Base-by-base conservation (phyloP, 805 yeast genomes). In the Candida yuanshanica region DNA sequence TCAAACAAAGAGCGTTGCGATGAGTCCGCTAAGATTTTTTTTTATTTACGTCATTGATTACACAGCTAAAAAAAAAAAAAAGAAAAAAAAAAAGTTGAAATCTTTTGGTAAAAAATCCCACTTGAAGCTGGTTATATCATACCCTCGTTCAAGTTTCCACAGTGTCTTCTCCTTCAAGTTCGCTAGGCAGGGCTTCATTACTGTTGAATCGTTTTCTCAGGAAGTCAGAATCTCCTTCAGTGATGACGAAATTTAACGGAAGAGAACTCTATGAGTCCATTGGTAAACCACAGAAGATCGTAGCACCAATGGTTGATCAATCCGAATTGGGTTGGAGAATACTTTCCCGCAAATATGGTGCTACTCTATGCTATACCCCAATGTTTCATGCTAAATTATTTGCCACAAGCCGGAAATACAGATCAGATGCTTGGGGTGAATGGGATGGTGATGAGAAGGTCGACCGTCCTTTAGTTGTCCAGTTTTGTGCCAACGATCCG, bases 291-390 rank as follows among this genome's bases (percentile, higher is more conserved):
- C 75, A 70, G 37, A 86, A 83, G 48, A 81, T 93, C 20, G 93
- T 93, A 17, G 99, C 98, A 4, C 99, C 99, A 2, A 91, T 93
- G 97, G 99, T 93, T 16, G 99, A 93, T 61, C 97, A 89, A 51
- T 81, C 91, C 4, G 99, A 93, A 57, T 70, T 93, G 16, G 98
- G 95, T 2, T 93, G 98, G 98, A 72, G 99, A 49, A 74, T 86
- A 14, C 66, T 93, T 13, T 84, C 95, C 4, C 72, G 98, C 42
- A 70, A 74, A 44, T 83, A 90, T 54, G 99, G 99, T 4, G 98
- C 99, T 0, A 87, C 89, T 2, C 67, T 93, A 25, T 87, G 96
- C 56, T 93, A 91, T 55, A 86, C 98, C 0, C 99, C 99, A 4
- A 93, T 93, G 99, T 76, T 84, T 50, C 98, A 93, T 62, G 95